Base-by-base conservation (phyloP, 768 basidiomycete species). In the Panus rudis region DNA sequence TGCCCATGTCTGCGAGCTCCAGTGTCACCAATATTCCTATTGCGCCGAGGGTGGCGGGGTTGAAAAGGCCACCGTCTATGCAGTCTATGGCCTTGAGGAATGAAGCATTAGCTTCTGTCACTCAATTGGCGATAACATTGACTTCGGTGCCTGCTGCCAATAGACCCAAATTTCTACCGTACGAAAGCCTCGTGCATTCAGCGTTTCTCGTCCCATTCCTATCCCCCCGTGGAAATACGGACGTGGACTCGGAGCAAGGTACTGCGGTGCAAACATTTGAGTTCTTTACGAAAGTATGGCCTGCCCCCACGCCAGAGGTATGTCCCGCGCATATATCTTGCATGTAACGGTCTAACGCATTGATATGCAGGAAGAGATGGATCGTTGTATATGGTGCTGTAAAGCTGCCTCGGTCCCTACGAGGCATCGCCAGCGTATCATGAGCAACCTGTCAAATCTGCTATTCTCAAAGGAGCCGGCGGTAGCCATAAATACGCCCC, bases 341-440 rank as follows among this genome's bases (percentile, higher is more conserved):
- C 25, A 22, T 7, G 8, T 28, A 16, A n/a, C 25, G 30, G 37
- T 11, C 37, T 12, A 45, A 46, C 11, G 42, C 24, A 35, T 39
- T 26, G 17, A 38, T 38, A 24, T 49, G 67, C 55, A 71, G 51
- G 65, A 61, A 19, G 73, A 71, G 41, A 64, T 81, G 8, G 77
- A 78, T 46, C 75, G 84, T 20, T 76, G 72, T 51, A 48, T 81
- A 23, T 89, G 85, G 85, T 86, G 83, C 54, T 77, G 78, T 51
- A 75, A 73, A 49, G 81, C 81, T 7, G 76, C 76, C 1, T 59
- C 68, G 6, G 65, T 68, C 16, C 62, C 65, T 6, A 65, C 71
- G 6, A 51, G 52, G 14, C 60, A 72, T 38, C 70, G 78, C 14
- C 65, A 69, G 7, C 71, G 77, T 17, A 64, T 82, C 20, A 51